A percentile compares a stretch with the other conserved stretches of the same genome.
Evolutionary conservation across 495 filamentous ascomycete species (phyloP).

Genomic region (Parathielavia appendiculata): DNA sequence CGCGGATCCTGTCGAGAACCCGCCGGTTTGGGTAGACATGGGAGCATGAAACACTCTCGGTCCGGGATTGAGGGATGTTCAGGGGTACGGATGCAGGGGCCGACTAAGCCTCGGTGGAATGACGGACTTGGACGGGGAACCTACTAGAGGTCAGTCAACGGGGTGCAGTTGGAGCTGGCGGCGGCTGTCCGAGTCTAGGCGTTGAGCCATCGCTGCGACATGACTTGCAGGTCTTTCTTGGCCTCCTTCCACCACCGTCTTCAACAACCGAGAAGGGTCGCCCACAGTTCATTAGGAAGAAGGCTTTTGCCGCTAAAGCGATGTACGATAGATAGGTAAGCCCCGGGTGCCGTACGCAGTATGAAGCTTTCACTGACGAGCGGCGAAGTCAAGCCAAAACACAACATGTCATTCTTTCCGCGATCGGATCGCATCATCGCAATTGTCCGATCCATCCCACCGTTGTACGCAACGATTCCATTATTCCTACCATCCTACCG

Average conservation of each 20-base stretch:
- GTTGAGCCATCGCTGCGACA: too few species aligned
- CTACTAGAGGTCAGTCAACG: neutral
- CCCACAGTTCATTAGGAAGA: neutral
- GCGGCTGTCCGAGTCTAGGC: neutral
- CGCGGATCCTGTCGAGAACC: neutral
- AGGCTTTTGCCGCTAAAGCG: too few species aligned
- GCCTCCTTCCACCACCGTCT: too few species aligned
- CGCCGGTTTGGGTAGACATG: conserved; percentile 11
- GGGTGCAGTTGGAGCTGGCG: neutral
- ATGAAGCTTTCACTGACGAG: neutral
- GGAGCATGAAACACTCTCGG: conserved; percentile 10
- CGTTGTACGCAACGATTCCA: neutral
- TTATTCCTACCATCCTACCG: neutral
- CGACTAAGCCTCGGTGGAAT: conserved; percentile 9
- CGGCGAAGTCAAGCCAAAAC: neutral
- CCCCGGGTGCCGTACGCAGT: neutral
- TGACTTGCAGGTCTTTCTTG: too few species aligned
- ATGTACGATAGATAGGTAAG: neutral
- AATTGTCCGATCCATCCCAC: conserved; percentile 1
- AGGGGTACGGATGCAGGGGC: too few species aligned
- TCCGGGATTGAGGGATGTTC: neutral
- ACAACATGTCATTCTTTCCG: neutral
- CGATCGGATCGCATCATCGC: neutral
- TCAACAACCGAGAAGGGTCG: neutral
- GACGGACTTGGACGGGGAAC: neutral